Percentiles rank a stretch among this genome's conserved stretches.
Conservation (phyloP, 495 filamentous ascomycete genomes). For the Friedmanniomyces simplex region DNA sequence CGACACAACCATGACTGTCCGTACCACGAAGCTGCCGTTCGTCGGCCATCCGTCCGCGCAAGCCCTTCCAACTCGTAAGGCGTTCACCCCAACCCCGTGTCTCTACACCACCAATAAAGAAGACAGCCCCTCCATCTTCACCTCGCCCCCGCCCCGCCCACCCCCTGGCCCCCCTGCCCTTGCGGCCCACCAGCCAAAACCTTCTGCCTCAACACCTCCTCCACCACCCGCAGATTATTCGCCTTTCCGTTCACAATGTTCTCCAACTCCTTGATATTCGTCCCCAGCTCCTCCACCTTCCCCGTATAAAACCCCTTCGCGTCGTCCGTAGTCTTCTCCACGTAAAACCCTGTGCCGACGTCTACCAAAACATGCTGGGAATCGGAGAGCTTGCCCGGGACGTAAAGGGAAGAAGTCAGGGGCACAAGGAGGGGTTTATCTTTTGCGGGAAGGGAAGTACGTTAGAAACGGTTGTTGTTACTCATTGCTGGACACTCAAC, state of each 20-base stretch:
- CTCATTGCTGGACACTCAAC: not conserved
- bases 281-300: slow-evolving; percentile 70
- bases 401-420: slow-evolving; percentile 85
- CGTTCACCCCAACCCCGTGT: not conserved
- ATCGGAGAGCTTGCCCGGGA: slow-evolving; percentile 68
- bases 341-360: slow-evolving; percentile 91
- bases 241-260: slow-evolving; percentile 76
- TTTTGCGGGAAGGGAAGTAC: slow-evolving; percentile 11
- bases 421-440: slow-evolving; percentile 73
- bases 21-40: too few relatives aligned
- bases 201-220: slow-evolving; percentile 45
- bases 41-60: too few relatives aligned
- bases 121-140: slow-evolving; percentile 6
- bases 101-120: not conserved
- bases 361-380: slow-evolving; percentile 81
- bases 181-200: slow-evolving; percentile 14
- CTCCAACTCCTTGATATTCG: slow-evolving; percentile 77
- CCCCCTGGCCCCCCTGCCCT: slow-evolving; percentile 3
- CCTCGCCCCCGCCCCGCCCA: not conserved
- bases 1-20: too few relatives aligned
- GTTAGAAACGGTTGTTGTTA: not conserved
- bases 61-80: too few relatives aligned
- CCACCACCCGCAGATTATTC: slow-evolving; percentile 71
- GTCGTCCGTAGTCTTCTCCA: slow-evolving; percentile 78
- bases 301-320: slow-evolving; percentile 74